A percentile compares a stretch with the other conserved stretches of the same genome.
phyloP scores from a whole-genome alignment of 768 basidiomycete genomes.

The Suillus lakei region DNA sequence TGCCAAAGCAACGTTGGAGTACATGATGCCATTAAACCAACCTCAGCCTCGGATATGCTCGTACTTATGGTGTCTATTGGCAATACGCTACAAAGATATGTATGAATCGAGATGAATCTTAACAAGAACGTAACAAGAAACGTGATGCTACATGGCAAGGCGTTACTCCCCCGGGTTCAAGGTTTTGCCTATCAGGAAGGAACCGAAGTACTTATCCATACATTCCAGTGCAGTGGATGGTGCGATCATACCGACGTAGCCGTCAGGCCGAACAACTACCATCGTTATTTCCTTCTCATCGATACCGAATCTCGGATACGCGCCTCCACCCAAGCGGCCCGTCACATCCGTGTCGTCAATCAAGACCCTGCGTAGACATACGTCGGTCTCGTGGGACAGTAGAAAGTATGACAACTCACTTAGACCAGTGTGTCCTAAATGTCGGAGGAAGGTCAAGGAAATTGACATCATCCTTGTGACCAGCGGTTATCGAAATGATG shows the following conservation, averaged over 20 bases:
- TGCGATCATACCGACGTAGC: slow-evolving; percentile 63
- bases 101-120: neutral
- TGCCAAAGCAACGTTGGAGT: neutral
- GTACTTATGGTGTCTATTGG: neutral
- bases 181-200: slow-evolving; percentile 37
- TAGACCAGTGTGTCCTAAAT: slow-evolving; percentile 47
- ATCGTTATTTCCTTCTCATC: slow-evolving; percentile 34
- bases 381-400: neutral
- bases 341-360: slow-evolving; percentile 58
- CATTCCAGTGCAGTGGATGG: slow-evolving; percentile 45
- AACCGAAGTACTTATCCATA: slow-evolving; percentile 53
- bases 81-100: neutral
- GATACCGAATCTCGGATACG: slow-evolving; percentile 59
- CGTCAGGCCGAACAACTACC: slow-evolving; percentile 42
- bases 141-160: neutral
- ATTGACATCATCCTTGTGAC: slow-evolving; percentile 37
- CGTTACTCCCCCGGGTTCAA: neutral
- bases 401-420: slow-evolving; percentile 32
- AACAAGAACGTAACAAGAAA: neutral
- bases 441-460: slow-evolving; percentile 39
- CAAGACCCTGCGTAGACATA: slow-evolving; percentile 48
- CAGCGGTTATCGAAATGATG: slow-evolving; percentile 30
- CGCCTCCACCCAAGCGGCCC: slow-evolving; percentile 53
- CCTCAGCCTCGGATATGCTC: neutral
- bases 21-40: neutral